These are phyloP conservation scores for Dryas octopetala DNA, from an alignment of 306 rosid species.

Conservation along the genomic window DNA sequence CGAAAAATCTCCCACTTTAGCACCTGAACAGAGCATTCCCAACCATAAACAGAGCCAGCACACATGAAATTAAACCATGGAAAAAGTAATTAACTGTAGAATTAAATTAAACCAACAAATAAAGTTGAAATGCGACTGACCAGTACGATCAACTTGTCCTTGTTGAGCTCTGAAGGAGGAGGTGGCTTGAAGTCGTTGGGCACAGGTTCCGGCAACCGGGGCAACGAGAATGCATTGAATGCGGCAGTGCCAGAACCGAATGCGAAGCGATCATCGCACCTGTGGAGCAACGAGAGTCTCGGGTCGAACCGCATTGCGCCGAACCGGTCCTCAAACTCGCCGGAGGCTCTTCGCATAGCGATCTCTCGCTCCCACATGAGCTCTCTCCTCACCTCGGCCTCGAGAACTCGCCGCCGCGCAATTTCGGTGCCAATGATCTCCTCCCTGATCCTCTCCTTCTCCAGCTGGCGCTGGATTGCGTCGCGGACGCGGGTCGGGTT, in stretches of 20 bases:
- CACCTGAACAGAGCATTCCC: not conserved
- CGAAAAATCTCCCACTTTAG: not conserved
- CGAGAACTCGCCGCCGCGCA: conserved; percentile 39
- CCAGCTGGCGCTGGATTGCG: conserved; percentile 34
- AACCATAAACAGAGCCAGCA: no score
- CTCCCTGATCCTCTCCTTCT: conserved; percentile 45
- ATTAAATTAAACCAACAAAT: not conserved
- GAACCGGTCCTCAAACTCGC: conserved; percentile 4
- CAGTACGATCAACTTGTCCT: conserved; percentile 40
- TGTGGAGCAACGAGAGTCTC: conserved; percentile 5
- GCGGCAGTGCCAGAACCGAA: not conserved
- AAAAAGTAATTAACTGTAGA: not conserved
- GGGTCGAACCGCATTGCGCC: conserved; percentile 11
- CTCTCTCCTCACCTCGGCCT: conserved; percentile 56
- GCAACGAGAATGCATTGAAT: not conserved
- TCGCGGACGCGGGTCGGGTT: conserved; percentile 14
- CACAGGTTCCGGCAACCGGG: conserved; percentile 4
- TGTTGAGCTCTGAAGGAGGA: conserved; percentile 11
- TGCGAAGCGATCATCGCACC: conserved; percentile 10
- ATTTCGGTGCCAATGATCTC: conserved; percentile 40
- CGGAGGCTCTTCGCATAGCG: conserved; percentile 20
- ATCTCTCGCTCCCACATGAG: conserved; percentile 40
- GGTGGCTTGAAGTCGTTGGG: not conserved
- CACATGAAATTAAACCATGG: no score
- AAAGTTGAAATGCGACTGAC: conserved; percentile 20